Evolutionary conservation across 768 basidiomycete genomes (phyloP).

Genomic region (Rubroboletus pulcherrimus): DNA sequence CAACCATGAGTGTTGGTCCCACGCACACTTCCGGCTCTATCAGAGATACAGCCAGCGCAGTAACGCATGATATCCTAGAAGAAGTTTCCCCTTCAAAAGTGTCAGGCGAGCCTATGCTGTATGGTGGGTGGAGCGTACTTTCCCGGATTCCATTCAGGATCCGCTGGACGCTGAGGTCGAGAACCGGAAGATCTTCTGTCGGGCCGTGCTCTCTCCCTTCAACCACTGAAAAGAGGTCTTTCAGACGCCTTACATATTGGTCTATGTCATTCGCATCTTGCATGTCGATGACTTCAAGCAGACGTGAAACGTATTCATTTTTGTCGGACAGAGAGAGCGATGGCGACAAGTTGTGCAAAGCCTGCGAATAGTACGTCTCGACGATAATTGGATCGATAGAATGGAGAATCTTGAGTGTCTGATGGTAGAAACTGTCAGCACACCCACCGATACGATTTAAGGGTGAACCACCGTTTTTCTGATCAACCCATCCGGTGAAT

Average conservation of each 20-base stretch:
- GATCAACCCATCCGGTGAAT: conserved; percentile 54
- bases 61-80: conserved; percentile 44
- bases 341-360: conserved; percentile 36
- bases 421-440: conserved; percentile 5
- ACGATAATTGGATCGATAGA: conserved; percentile 59
- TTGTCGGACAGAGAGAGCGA: conserved; percentile 33
- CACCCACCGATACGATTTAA: not conserved
- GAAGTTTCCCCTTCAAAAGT: conserved; percentile 33
- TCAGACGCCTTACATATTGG: conserved; percentile 51
- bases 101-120: conserved; percentile 11
- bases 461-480: conserved; percentile 50
- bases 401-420: conserved; percentile 61
- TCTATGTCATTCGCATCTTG: conserved; percentile 50
- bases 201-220: conserved; percentile 32
- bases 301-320: conserved; percentile 41
- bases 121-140: conserved; percentile 37
- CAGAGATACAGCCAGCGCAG: conserved; percentile 43
- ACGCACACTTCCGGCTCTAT: conserved; percentile 34
- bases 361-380: conserved; percentile 48
- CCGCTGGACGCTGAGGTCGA: conserved; percentile 56
- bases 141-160: conserved; percentile 48
- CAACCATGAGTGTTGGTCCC: conserved; percentile 62
- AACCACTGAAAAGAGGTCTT: conserved; percentile 37
- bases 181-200: conserved; percentile 36
- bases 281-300: conserved; percentile 55